Evolutionary conservation across 495 filamentous ascomycete species (phyloP).

Genomic region (Daldinia caldariorum): DNA sequence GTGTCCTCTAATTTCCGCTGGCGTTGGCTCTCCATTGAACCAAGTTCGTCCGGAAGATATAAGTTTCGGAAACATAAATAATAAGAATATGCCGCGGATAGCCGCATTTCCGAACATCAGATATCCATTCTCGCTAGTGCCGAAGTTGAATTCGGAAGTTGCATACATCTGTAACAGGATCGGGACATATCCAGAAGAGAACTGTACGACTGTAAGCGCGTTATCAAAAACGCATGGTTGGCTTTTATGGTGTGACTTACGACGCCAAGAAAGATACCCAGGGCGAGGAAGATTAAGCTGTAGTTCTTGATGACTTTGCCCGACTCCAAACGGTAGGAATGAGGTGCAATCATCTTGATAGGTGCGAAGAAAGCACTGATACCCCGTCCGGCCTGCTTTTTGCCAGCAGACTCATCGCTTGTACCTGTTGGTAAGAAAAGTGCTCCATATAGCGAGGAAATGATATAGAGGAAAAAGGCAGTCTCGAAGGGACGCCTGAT

Average conservation of each 20-base stretch:
- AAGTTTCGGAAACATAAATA: conserved; percentile 64
- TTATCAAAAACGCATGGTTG: not conserved
- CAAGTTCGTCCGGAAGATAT: conserved; percentile 60
- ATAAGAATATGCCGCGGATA: conserved; percentile 63
- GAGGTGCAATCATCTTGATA: conserved; percentile 60
- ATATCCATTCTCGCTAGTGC: conserved; percentile 62
- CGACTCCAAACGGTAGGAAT: conserved; percentile 53
- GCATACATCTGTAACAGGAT: conserved; percentile 64
- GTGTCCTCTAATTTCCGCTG: conserved; percentile 15
- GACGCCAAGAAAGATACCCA: conserved; percentile 65
- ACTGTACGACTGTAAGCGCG: conserved; percentile 34
- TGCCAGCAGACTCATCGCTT: conserved; percentile 14
- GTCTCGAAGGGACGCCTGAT: conserved; percentile 64
- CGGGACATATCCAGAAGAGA: conserved; percentile 65
- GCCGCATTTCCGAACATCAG: conserved; percentile 63
- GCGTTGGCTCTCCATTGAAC: conserved; percentile 44
- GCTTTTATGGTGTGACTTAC: conserved; percentile 41
- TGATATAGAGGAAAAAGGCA: conserved; percentile 58
- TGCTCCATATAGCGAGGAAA: conserved; percentile 51
- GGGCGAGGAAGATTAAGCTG: conserved; percentile 62
- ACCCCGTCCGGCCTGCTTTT: conserved; percentile 48
- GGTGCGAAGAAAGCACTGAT: conserved; percentile 63
- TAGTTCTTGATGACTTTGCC: conserved; percentile 58
- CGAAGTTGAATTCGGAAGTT: conserved; percentile 64
- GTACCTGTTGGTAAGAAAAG: conserved; percentile 41